These are phyloP conservation scores for Zanthoxylum bungeanum DNA, from an alignment of 345 rosid species.

Conservation along the genomic window DNA sequence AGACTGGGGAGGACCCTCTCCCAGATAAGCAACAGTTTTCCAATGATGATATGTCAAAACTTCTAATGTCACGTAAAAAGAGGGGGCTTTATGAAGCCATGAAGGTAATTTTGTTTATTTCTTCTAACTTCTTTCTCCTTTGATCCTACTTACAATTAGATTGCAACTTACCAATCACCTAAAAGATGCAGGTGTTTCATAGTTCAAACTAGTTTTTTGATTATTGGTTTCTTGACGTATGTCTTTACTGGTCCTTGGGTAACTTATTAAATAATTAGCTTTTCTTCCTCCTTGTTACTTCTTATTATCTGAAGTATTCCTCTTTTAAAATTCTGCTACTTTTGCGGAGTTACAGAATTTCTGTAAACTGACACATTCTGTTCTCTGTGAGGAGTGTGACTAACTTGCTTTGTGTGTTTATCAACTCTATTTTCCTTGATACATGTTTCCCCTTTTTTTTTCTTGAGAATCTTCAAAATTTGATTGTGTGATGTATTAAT, in stretches of 20 bases:
- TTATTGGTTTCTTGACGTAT: background rate
- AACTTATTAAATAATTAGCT: background rate
- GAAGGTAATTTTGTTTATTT: slow-evolving; percentile 39
- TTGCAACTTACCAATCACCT: background rate
- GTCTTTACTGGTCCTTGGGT: background rate
- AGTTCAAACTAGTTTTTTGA: background rate
- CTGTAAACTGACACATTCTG: background rate
- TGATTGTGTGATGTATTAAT: background rate
- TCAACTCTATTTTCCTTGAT: background rate
- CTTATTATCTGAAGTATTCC: background rate
- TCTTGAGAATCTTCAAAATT: background rate
- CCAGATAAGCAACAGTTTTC: slow-evolving; percentile 38
- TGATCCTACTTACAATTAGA: background rate
- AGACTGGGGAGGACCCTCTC: slow-evolving; percentile 34
- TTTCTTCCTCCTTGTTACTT: background rate
- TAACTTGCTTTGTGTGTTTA: too few relatives aligned
- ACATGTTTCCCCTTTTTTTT: background rate
- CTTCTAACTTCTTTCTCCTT: background rate
- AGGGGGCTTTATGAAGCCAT: slow-evolving; percentile 64
- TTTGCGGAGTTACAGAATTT: background rate
- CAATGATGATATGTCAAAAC: slow-evolving; percentile 36
- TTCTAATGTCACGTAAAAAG: slow-evolving; percentile 62
- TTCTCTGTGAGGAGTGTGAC: background rate
- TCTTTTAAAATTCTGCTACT: background rate
- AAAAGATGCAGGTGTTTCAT: background rate